Evolutionary conservation across 352 stramenopile species (phyloP), one percentile per base, ranked within the genome.

Genomic region (Pythium guiyangense): DNA sequence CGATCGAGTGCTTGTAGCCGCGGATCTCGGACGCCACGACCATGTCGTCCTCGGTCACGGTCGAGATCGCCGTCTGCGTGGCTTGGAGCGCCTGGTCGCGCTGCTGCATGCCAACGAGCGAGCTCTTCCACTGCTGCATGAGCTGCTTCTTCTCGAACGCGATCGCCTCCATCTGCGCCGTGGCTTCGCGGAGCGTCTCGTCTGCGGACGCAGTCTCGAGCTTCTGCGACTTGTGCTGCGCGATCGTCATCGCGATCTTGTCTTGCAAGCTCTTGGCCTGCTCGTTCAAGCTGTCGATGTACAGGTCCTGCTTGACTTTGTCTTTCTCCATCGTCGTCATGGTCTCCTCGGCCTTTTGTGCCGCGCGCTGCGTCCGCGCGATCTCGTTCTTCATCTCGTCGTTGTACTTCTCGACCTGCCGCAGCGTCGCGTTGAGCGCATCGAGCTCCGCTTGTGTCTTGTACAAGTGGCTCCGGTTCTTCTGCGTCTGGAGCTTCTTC

Each of bases 141-240:
- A 98, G 67, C 60, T 97, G 92, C 65, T 97, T 97, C 71, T 98
- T 98, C 70, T 98, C 96, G 51, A 97, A 96, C 12, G 85, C 74
- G 47, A 98, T 94, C 8, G 84, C 69, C 27, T 98, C 90, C 84
- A 98, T 96, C 57, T 98, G 93, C 37, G 71, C 69, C 10, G 66
- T 76, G 22, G 91, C 93, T 46, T 98, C 91, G 6, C 71, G 71
- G 52, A 98, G 73, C 39, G 96, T 97, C 31, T 92, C 77, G 40
- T 94, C 74, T 0, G 92, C 90, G 11, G 89, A 84, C 9, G 73
- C 68, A 11, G 90, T 97, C 66, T 97, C 90, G 39, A 88, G 67
- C 54, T 79, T 75, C 54, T 98, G 89, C 27, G 83, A 82, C 45
- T 82, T 83, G 25, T 97, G 68, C 57, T 98, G 91, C 35, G 84